A percentile compares a stretch with the other conserved stretches of the same genome.
phyloP scores from a whole-genome alignment of 2,329 filamentous ascomycete genomes.

The Neonectria magnoliae region DNA sequence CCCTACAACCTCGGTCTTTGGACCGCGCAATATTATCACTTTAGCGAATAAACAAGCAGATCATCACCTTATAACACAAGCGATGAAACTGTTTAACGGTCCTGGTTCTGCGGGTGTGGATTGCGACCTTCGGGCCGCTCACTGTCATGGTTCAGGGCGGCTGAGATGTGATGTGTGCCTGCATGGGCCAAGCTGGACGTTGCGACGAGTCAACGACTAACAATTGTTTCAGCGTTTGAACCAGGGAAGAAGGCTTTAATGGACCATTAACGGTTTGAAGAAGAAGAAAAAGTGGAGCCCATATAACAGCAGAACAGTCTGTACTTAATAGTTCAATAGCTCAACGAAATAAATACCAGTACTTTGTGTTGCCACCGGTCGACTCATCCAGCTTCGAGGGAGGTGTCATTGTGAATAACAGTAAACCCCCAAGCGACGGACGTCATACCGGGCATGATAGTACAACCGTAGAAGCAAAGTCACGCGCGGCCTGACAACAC shows the following conservation, averaged over 20 bases:
- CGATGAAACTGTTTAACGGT: neutral
- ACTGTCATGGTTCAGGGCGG: neutral
- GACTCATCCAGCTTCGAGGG: no score
- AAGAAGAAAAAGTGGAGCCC: neutral
- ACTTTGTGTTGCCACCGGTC: no score
- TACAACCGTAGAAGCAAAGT: neutral
- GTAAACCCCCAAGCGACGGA: slow-evolving; percentile 4
- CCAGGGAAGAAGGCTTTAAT: neutral
- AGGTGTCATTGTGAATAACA: no score
- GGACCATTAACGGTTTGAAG: neutral
- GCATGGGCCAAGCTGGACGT: no score
- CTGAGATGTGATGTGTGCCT: neutral
- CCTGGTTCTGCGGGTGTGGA: neutral
- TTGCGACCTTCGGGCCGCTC: neutral
- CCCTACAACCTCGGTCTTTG: neutral
- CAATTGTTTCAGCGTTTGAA: neutral
- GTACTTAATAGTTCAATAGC: no score
- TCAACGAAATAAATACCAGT: no score
- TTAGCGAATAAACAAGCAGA: neutral
- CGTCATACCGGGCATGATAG: slow-evolving; percentile 17
- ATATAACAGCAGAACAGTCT: no score
- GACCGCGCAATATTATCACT: neutral
- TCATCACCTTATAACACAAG: neutral
- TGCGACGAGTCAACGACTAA: neutral
- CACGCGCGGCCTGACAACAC: neutral